These are phyloP conservation scores for Oemleria cerasiformis DNA, from an alignment of 306 rosid species.

Conservation along the genomic window DNA sequence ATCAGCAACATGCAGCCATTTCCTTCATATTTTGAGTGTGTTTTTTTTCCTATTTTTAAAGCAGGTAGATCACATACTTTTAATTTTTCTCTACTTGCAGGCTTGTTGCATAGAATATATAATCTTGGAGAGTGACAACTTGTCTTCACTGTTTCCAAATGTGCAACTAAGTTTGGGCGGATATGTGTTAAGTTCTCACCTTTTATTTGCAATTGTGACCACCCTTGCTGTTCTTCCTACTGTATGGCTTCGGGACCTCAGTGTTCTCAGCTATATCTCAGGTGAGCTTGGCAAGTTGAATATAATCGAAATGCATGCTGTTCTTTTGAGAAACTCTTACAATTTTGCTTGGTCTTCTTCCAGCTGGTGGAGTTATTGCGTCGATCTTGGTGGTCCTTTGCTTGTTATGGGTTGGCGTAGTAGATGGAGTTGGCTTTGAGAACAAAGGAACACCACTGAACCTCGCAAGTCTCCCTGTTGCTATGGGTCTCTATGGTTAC, in stretches of 20 bases:
- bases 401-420: constrained; percentile 74
- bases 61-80: constrained; percentile 24
- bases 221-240: constrained; percentile 97
- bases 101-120: constrained; percentile 91
- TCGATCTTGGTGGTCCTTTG: constrained; percentile 69
- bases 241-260: constrained; percentile 88
- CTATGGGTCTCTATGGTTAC: constrained; percentile 93
- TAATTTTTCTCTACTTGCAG: constrained; percentile 42
- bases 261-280: constrained; percentile 86
- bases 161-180: constrained; percentile 65
- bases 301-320: constrained; percentile 10
- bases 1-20: background rate
- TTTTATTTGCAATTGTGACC: constrained; percentile 67
- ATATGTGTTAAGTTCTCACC: constrained; percentile 42
- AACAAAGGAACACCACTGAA: constrained; percentile 70
- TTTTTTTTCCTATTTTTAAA: background rate
- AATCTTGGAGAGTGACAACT: constrained; percentile 92
- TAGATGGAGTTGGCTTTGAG: constrained; percentile 67
- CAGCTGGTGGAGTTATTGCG: constrained; percentile 94
- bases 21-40: background rate
- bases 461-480: constrained; percentile 77
- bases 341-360: background rate
- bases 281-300: constrained; percentile 39
- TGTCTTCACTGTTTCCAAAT: constrained; percentile 88
- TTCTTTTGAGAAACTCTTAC: background rate